Evolutionary conservation across 225 moss, liverwort and hornwort species (phyloP), one percentile per base, ranked within the genome.

Genomic region (Polytrichum commune): DNA sequence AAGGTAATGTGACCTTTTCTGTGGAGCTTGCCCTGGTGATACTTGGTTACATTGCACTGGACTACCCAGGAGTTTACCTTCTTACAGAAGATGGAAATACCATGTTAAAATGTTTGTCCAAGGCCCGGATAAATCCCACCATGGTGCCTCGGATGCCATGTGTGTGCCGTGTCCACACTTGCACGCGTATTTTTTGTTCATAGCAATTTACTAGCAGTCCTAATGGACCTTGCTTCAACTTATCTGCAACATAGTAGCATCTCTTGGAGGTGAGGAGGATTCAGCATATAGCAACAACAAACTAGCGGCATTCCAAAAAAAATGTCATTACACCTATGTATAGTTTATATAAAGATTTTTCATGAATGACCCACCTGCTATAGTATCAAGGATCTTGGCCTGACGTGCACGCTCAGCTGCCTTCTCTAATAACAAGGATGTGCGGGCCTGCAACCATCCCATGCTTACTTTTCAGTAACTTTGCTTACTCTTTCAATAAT

Each of bases 61-160:
- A 76, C 75, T 54, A 64, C 69, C 61, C 66, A 71, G 71, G 46
- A 20, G 67, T 77, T 79, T 79, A 82, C 81, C 79, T 81, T 84
- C 61, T 76, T 38, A 75, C 46, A 76, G 77, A 78, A 72, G 69
- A 72, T 71, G 76, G 46, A 75, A 67, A 35, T 84, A 90, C 90
- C 87, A 90, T 76, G 76, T 90, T 90, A 75, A 90, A 84, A 80
- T 90, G 90, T 57, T 90, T 90, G 80, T 90, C 90, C 72, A 90
- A 19, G 38, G 90, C 90, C 74, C 80, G 85, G 62, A 90, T 73
- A 77, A 84, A 90, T 25, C 90, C 90, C 69, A 84, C 84, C 82
- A 90, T 80, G 19, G 82, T 80, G 62, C 90, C 90, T 62, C 90
- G 87, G 60, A 87, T 76, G 73, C 90, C 90, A 72, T 84, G 84